These are phyloP conservation scores for Avena eriantha DNA, from an alignment of 176 grass and related monocot genomes.

Conservation along the genomic window DNA sequence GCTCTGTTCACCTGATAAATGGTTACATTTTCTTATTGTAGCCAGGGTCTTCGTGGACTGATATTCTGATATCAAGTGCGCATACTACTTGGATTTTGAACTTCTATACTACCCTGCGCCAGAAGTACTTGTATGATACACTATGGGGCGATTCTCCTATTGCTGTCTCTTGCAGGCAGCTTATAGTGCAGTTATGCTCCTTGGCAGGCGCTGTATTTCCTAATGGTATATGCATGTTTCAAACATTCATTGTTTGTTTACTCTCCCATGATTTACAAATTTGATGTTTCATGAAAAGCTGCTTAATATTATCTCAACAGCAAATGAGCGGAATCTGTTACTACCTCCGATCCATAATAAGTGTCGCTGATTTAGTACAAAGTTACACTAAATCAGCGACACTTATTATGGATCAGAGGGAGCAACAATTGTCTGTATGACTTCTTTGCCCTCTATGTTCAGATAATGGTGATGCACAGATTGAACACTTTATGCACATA, in stretches of 20 bases:
- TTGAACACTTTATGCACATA: conserved; percentile 88
- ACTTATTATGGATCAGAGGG: too few relatives aligned
- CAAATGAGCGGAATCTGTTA: conserved; percentile 17
- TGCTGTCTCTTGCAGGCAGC: conserved; percentile 74
- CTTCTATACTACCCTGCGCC: conserved; percentile 74
- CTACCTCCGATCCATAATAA: too few relatives aligned
- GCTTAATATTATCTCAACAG: conserved; percentile 16
- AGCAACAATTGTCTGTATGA: conserved; percentile 1
- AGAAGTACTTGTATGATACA: conserved; percentile 82
- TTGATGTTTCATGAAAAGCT: neutral
- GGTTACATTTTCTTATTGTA: conserved; percentile 69
- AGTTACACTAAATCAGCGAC: too few relatives aligned
- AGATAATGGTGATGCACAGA: conserved; percentile 89
- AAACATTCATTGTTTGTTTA: conserved; percentile 21
- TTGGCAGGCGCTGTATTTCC: conserved; percentile 92
- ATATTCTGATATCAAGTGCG: conserved; percentile 78
- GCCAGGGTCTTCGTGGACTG: conserved; percentile 89
- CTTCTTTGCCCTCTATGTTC: conserved; percentile 39
- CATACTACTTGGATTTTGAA: conserved; percentile 84
- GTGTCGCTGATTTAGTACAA: too few relatives aligned
- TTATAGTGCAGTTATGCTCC: conserved; percentile 95
- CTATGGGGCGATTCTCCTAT: conserved; percentile 93
- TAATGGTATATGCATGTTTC: conserved; percentile 57
- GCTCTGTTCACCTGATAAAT: conserved; percentile 49
- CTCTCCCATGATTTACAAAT: conserved; percentile 17